These are phyloP conservation scores for Rhodomyrtus psidioides DNA, from an alignment of 441 rosid genomes.

Conservation along the genomic window DNA sequence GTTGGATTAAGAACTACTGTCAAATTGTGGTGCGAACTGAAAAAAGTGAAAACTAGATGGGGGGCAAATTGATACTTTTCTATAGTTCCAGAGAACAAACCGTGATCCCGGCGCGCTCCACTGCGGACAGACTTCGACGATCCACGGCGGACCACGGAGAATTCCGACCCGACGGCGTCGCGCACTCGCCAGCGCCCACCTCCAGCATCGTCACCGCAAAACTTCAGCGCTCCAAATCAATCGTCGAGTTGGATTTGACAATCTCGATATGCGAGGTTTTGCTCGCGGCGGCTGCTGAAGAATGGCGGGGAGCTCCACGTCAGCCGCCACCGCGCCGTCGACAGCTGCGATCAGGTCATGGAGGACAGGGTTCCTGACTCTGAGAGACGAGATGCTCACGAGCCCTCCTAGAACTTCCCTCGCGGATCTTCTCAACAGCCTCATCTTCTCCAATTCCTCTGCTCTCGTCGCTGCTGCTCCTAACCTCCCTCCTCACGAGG, in stretches of 20 bases:
- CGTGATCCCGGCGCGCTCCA: not conserved
- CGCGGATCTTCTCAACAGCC: constrained; percentile 37
- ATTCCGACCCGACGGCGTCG: not conserved
- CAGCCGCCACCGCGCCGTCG: constrained; percentile 1
- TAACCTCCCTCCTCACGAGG: constrained; percentile 66
- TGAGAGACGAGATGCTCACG: constrained; percentile 63
- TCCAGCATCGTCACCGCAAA: not conserved
- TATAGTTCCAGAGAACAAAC: not conserved
- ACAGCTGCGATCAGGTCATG: constrained; percentile 27
- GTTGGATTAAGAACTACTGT: not conserved
- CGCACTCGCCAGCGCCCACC: not conserved
- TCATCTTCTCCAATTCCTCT: constrained; percentile 49
- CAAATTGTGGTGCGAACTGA: not conserved
- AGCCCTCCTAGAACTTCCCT: constrained; percentile 26
- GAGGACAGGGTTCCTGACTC: constrained; percentile 69
- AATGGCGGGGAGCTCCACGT: constrained; percentile 6
- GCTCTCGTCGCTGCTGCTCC: constrained; percentile 51
- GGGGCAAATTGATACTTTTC: not conserved
- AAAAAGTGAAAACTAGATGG: not conserved
- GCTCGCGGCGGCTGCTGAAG: constrained; percentile 11
- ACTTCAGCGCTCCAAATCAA: not conserved
- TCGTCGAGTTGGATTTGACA: not conserved
- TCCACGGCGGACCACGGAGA: not conserved
- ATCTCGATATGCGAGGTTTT: not conserved
- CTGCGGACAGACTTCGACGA: not conserved